Conservation (phyloP, 148 eudicot genomes). For the Rhododendron henanense region DNA sequence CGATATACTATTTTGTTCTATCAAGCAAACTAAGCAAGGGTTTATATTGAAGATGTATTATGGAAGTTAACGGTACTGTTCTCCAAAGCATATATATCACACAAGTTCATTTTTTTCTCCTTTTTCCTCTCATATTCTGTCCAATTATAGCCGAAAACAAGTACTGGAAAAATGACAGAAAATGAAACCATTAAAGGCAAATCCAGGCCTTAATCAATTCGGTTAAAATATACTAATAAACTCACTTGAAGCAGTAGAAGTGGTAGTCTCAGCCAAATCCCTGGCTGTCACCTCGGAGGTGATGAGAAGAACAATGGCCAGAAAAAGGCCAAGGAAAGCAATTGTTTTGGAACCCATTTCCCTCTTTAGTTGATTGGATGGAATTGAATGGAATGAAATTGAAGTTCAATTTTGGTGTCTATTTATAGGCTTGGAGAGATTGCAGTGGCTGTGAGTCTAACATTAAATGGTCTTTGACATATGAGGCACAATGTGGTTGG, state of each 20-base stretch:
- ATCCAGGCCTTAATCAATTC: no score
- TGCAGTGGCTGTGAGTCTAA: not conserved
- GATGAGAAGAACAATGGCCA: conserved; percentile 19
- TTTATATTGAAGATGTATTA: no score
- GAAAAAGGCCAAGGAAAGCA: conserved; percentile 10
- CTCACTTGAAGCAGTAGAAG: not conserved
- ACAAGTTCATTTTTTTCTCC: not conserved
- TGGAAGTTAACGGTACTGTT: no score
- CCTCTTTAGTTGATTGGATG: not conserved
- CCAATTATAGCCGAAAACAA: not conserved
- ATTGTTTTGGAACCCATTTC: conserved; percentile 26
- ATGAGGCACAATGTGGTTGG: no score
- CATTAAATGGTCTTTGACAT: no score
- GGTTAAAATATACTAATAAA: no score
- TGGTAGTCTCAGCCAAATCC: not conserved
- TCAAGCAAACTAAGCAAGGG: no score
- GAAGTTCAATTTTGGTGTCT: not conserved
- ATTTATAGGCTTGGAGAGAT: not conserved
- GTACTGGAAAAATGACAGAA: not conserved
- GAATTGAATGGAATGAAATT: not conserved
- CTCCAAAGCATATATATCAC: no score
- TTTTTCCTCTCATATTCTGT: not conserved
- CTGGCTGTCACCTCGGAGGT: conserved; percentile 23
- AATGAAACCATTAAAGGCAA: no score
- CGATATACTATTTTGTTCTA: no score